Evolutionary conservation across 768 basidiomycete genomes (phyloP).

Genomic region (Lentinula edodes): DNA sequence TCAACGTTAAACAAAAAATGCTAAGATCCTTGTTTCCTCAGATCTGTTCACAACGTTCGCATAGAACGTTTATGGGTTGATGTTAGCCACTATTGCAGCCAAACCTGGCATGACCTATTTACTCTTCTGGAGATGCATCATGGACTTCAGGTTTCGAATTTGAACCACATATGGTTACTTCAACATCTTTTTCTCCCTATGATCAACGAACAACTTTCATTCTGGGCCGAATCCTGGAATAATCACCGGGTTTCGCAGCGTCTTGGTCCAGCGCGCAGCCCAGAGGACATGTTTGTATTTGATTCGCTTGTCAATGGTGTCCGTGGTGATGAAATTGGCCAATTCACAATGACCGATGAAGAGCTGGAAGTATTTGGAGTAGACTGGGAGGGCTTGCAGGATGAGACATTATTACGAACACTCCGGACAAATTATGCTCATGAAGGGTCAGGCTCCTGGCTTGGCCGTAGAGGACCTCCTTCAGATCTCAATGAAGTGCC

Average conservation of each 20-base stretch:
- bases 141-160: slow-evolving; percentile 11
- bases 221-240: too few relatives aligned
- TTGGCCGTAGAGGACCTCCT: slow-evolving; percentile 8
- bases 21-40: background rate
- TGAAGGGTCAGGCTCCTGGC: slow-evolving; percentile 10
- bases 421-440: slow-evolving; percentile 3
- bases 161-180: background rate
- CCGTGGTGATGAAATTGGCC: background rate
- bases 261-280: too few relatives aligned
- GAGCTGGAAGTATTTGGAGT: slow-evolving; percentile 12
- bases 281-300: too few relatives aligned
- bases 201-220: slow-evolving; percentile 9
- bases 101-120: slow-evolving; percentile 20
- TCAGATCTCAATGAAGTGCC: slow-evolving; percentile 4
- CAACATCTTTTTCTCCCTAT: slow-evolving; percentile 19
- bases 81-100: background rate
- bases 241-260: too few relatives aligned
- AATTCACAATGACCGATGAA: background rate
- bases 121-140: slow-evolving; percentile 13
- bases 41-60: slow-evolving; percentile 3
- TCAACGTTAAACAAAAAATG: background rate
- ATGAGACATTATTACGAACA: slow-evolving; percentile 6
- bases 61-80: too few relatives aligned
- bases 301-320: background rate
- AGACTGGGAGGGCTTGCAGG: slow-evolving; percentile 9